These are phyloP conservation scores for Dendrothele bispora DNA, from an alignment of 768 basidiomycete species.

Conservation along the genomic window DNA sequence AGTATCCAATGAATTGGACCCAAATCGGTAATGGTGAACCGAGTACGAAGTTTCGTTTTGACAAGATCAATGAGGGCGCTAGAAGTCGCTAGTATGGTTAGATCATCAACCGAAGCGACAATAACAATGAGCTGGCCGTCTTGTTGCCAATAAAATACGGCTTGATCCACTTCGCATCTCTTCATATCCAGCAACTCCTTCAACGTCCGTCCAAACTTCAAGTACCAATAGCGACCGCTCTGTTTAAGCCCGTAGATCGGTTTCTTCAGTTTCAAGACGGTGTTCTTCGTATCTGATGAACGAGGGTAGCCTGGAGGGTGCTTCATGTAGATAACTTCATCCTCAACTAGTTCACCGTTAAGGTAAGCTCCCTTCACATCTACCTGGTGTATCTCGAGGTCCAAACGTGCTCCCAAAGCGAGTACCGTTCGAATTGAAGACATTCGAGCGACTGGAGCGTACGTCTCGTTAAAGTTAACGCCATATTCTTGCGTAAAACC, in stretches of 20 bases:
- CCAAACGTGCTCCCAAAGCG: conserved; percentile 1
- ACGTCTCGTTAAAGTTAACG: conserved; percentile 22
- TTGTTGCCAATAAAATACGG: conserved; percentile 16
- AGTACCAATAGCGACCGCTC: conserved; percentile 12
- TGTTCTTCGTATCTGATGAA: not conserved
- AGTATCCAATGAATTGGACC: conserved; percentile 29
- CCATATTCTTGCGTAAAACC: conserved; percentile 36
- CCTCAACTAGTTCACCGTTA: conserved; percentile 23
- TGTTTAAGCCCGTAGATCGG: conserved; percentile 16
- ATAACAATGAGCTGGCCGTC: conserved; percentile 13
- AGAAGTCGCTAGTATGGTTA: conserved; percentile 16
- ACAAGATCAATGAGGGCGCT: conserved; percentile 11
- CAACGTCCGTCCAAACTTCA: conserved; percentile 8
- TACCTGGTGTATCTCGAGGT: conserved; percentile 12
- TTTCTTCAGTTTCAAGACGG: not conserved
- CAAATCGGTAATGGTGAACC: conserved; percentile 26
- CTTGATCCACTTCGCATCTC: conserved; percentile 15
- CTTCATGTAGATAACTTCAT: conserved; percentile 15
- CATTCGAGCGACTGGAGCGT: conserved; percentile 3
- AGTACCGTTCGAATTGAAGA: conserved; percentile 7
- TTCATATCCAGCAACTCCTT: conserved; percentile 8
- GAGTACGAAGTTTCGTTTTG: conserved; percentile 13
- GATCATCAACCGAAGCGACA: conserved; percentile 22
- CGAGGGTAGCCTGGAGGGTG: conserved; percentile 4
- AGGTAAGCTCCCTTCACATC: conserved; percentile 16